Evolutionary conservation across 1,284 basidiomycete species (phyloP), one percentile per base, ranked within the genome.

Genomic region (Cryptococcus deneoformans): DNA sequence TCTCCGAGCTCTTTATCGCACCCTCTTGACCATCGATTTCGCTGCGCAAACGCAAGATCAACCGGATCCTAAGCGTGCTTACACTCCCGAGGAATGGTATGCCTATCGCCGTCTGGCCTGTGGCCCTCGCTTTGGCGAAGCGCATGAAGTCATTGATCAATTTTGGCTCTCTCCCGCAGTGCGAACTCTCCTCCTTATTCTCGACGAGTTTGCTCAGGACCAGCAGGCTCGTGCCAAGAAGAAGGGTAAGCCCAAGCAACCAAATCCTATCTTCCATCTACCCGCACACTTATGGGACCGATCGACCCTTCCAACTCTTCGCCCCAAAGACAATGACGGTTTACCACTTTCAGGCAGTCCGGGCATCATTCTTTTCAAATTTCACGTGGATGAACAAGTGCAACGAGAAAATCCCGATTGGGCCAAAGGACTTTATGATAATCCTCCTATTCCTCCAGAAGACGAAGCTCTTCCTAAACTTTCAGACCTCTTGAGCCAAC

Each of bases 11-110:
- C 61, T 74, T 20, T 77, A 77, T 56, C 69, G 72, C n/a, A 75
- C 75, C 2, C 66, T 77, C 8, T 65, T 77, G 20, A 77, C 73
- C 1, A 71, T 75, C 54, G 75, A 77, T 60, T 77, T 77, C 58
- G 70, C 72, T 6, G 51, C 69, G 8, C 60, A 64, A 36, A 77
- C 73, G 11, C 68, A 70, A 49, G 73, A 77, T 52, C 62, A 67
- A 1, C 73, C 75, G 0, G 72, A 75, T 53, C 65, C 66, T 12
- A 66, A 62, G 14, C 53, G 75, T 40, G 54, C 57, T n/a, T 75
- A 77, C 58, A 70, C 75, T 4, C 61, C 62, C 14, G 68, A 74
- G 37, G 70, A 75, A 58, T 77, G 75, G 75, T 49, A 70, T 9
- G 73, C 73, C 29, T 75, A 75, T 58, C 66, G 72, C 24, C 67